Base-by-base conservation (phyloP, 2,329 filamentous ascomycete genomes). In the Thielaviopsis ethacetica region DNA sequence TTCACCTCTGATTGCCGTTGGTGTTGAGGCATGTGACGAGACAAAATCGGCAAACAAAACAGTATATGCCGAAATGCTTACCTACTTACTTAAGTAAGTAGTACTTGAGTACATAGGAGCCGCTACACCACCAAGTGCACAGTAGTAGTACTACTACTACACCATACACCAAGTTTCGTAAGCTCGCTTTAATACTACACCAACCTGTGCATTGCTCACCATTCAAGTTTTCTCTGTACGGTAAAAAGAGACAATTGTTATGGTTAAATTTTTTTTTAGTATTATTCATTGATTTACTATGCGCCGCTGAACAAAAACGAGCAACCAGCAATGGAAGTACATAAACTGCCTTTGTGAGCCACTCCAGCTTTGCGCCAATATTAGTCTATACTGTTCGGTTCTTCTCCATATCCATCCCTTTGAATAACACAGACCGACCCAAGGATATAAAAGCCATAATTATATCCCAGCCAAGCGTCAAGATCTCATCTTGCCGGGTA, bases 371-470 rank as follows among this genome's bases (percentile, higher is more conserved):
- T n/a, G 44, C 44, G n/a, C 44, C 44, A 49, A 19, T 49, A 49
- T 49, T 49, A 49, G 44, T 49, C 44, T 49, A 49, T 49, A 49
- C 44, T 21, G n/a, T 49, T 49, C 44, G 44, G 44, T 21, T 49
- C 41, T 49, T 21, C 44, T 4, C 41, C 50, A 55, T 26, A 19
- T 50, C 22, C 53, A 54, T 34, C 27, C 38, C 51, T 55, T 55
- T 30, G 21, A 53, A 54, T 34, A 55, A 55, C 19, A 51, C 55
- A 49, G 44, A 47, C 55, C 49, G 50, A 47, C 55, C 55, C 49
- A 57, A 57, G 55, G 22, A 57, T 57, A 57, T 57, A 57, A 57
- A 57, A 57, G 34, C 55, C 44, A 51, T 57, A 44, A 51, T 57
- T 54, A 54, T 54, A 58, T 54, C 50, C 34, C 57, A 53, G 27